These are phyloP conservation scores for Neurospora sp. DNA, from an alignment of 495 filamentous ascomycete genomes.

Conservation along the genomic window DNA sequence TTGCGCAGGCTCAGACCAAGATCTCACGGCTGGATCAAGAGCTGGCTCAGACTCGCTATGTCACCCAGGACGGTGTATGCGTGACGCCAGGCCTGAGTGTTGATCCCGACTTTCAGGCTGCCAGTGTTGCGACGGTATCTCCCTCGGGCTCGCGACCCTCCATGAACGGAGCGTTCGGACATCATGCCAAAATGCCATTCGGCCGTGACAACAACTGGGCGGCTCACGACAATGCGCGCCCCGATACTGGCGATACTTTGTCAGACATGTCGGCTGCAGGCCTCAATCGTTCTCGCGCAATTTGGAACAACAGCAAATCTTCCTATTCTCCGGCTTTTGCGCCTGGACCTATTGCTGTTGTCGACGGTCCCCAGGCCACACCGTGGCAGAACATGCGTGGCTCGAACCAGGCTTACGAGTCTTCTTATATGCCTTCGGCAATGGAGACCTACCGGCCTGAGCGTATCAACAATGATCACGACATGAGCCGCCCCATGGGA, in stretches of 20 bases:
- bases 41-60: conserved; percentile 60
- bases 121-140: conserved; percentile 5
- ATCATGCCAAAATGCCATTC: conserved; percentile 38
- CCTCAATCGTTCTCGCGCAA: conserved; percentile 50
- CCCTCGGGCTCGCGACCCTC: conserved; percentile 15
- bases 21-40: conserved; percentile 80
- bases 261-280: conserved; percentile 36
- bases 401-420: conserved; percentile 17
- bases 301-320: conserved; percentile 46
- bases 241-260: conserved; percentile 52
- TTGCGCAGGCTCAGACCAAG: conserved; percentile 66
- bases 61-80: conserved; percentile 32
- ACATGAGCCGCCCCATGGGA: conserved; percentile 27
- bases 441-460: conserved; percentile 33
- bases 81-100: conserved; percentile 11
- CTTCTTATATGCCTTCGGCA: conserved; percentile 17
- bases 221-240: conserved; percentile 54
- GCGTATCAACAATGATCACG: conserved; percentile 36
- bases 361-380: conserved; percentile 23
- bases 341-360: conserved; percentile 25
- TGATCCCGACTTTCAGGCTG: conserved; percentile 20
- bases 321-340: conserved; percentile 18
- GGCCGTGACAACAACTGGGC: conserved; percentile 53
- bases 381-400: conserved; percentile 30
- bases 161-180: conserved; percentile 36